phyloP scores from a whole-genome alignment of 805 yeast species.

The Pachysolen tannophilus region DNA sequence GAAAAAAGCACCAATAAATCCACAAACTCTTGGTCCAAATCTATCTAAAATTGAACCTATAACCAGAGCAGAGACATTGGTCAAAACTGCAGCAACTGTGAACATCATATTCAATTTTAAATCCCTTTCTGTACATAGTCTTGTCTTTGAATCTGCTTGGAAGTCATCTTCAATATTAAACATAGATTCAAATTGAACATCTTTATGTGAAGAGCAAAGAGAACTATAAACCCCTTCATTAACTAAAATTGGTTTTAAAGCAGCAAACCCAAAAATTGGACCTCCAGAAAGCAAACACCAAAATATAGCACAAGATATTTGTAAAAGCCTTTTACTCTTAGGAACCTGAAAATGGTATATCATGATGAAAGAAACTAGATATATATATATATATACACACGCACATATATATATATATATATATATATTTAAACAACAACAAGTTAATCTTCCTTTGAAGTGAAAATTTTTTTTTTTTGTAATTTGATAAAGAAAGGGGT shows the following conservation, averaged over 20 bases:
- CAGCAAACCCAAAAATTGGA: slow-evolving; percentile 93
- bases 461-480: too few relatives aligned
- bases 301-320: slow-evolving; percentile 62
- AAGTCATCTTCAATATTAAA: slow-evolving; percentile 10
- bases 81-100: slow-evolving; percentile 78
- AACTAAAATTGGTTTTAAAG: slow-evolving; percentile 76
- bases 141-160: neutral
- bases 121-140: slow-evolving; percentile 67
- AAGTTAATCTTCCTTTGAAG: neutral
- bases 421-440: neutral
- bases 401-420: too few relatives aligned
- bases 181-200: too few relatives aligned
- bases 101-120: slow-evolving; percentile 74
- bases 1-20: slow-evolving; percentile 60
- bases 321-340: slow-evolving; percentile 30
- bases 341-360: slow-evolving; percentile 11
- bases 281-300: slow-evolving; percentile 95
- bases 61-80: slow-evolving; percentile 74
- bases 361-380: too few relatives aligned
- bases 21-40: slow-evolving; percentile 76
- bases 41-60: slow-evolving; percentile 76
- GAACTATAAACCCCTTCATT: slow-evolving; percentile 69
- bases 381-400: too few relatives aligned
- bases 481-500: too few relatives aligned
- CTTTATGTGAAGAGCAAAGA: slow-evolving; percentile 11